phyloP scores from a whole-genome alignment of 192 early-diverging fungal species.

The Coemansia sp. region DNA sequence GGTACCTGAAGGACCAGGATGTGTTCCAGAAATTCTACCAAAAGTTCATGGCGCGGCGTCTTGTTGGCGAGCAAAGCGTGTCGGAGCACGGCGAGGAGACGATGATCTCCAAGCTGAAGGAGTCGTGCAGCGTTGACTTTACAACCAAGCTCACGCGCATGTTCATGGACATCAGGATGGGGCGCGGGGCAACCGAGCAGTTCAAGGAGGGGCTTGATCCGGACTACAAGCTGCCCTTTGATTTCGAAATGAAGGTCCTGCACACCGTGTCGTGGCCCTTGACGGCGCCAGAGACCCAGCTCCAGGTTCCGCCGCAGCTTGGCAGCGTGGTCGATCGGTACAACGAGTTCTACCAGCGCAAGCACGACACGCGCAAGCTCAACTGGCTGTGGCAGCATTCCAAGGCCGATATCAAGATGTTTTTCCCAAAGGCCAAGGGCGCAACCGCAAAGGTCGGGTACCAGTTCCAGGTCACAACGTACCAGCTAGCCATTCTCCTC shows the following conservation, averaged over 20 bases:
- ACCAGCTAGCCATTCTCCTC: slow-evolving; percentile 91
- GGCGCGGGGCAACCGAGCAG: slow-evolving; percentile 83
- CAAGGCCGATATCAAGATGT: slow-evolving; percentile 92
- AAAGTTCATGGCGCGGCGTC: slow-evolving; percentile 88
- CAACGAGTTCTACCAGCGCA: slow-evolving; percentile 83
- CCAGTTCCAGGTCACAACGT: slow-evolving; percentile 69
- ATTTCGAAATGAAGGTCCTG: slow-evolving; percentile 87
- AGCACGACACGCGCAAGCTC: slow-evolving; percentile 86
- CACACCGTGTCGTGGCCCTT: slow-evolving; percentile 90
- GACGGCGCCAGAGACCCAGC: slow-evolving; percentile 70
- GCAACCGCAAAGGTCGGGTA: slow-evolving; percentile 66
- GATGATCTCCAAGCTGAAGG: slow-evolving; percentile 92
- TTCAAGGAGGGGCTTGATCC: slow-evolving; percentile 67
- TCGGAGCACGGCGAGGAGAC: slow-evolving; percentile 90
- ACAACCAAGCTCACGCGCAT: slow-evolving; percentile 92
- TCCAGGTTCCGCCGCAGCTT: slow-evolving; percentile 88
- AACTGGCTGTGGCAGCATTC: slow-evolving; percentile 94
- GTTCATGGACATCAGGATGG: slow-evolving; percentile 92
- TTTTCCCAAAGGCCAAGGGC: slow-evolving; percentile 75
- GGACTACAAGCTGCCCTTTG: slow-evolving; percentile 48
- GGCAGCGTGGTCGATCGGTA: slow-evolving; percentile 83
- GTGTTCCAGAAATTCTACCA: slow-evolving; percentile 98
- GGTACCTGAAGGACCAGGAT: slow-evolving; percentile 96
- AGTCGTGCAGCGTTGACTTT: slow-evolving; percentile 94
- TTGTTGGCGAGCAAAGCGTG: slow-evolving; percentile 85